phyloP scores from a whole-genome alignment of 495 filamentous ascomycete genomes.

The Immersiella caudata region DNA sequence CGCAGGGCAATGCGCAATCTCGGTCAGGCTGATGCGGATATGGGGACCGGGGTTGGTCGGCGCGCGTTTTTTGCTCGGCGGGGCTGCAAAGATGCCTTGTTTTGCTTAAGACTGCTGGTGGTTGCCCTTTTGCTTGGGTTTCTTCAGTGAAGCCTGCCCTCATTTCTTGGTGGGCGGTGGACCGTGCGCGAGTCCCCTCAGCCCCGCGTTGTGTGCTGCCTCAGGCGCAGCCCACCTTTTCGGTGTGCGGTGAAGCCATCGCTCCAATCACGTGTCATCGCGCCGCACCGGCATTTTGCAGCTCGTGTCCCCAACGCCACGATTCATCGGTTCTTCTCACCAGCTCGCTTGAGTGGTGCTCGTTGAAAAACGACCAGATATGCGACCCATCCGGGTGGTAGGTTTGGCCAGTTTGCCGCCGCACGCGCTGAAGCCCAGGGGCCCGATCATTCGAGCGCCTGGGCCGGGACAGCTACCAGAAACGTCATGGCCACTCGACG shows the following conservation, averaged over 20 bases:
- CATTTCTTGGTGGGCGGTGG: conserved; percentile 29
- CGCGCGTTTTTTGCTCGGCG: conserved; percentile 2
- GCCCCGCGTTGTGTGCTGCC: conserved; percentile 25
- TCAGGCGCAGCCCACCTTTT: conserved; percentile 5
- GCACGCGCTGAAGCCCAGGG: too few relatives aligned
- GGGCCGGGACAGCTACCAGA: background rate
- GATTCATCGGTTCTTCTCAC: too few relatives aligned
- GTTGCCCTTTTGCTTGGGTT: conserved; percentile 21
- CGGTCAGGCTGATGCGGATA: background rate
- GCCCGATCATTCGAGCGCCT: too few relatives aligned
- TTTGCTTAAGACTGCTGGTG: background rate
- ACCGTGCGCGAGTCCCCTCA: conserved; percentile 25
- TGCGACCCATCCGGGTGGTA: background rate
- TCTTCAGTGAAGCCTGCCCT: conserved; percentile 28
- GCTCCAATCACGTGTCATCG: conserved; percentile 6
- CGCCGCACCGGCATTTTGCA: background rate
- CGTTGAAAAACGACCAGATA: background rate
- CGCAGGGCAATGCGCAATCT: conserved; percentile 21
- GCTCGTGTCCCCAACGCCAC: too few relatives aligned
- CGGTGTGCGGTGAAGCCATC: background rate
- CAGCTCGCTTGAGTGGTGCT: too few relatives aligned
- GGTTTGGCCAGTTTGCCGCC: too few relatives aligned
- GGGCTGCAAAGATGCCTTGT: background rate
- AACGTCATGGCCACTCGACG: background rate
- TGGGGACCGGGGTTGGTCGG: background rate